A percentile compares a stretch with the other conserved stretches of the same genome.
Evolutionary conservation across 208 protist genomes (phyloP).

Genomic region (Acanthamoeba healyi): DNA sequence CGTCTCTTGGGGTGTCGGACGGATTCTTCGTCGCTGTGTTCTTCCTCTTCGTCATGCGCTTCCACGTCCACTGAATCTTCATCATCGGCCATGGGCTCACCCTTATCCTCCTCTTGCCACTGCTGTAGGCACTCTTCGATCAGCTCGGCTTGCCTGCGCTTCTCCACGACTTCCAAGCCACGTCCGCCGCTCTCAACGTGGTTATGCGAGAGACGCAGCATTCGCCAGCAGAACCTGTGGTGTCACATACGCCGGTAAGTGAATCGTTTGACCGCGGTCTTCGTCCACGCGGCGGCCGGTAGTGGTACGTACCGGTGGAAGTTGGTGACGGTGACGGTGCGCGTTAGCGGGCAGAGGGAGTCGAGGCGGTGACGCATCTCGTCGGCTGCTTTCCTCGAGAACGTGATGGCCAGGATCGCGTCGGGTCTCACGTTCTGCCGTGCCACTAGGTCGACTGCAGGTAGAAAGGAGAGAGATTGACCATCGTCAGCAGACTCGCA

Average conservation of each 20-base stretch:
- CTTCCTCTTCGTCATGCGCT: background rate
- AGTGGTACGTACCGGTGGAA: conserved; percentile 10
- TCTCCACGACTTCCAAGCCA: background rate
- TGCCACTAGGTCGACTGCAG: conserved; percentile 45
- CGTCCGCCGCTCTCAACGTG: background rate
- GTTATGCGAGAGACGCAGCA: background rate
- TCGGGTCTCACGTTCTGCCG: conserved; percentile 65
- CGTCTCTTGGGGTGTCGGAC: background rate
- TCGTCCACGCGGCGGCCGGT: no score
- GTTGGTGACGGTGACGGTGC: conserved; percentile 47
- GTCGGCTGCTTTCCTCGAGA: conserved; percentile 78
- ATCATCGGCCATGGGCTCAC: background rate
- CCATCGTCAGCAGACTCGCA: no score
- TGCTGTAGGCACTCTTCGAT: background rate
- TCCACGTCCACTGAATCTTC: background rate
- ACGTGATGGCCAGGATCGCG: conserved; percentile 79
- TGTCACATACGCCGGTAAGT: no score
- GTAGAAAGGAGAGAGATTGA: no score
- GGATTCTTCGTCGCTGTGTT: background rate
- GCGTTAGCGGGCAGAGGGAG: background rate
- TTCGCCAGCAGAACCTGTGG: background rate
- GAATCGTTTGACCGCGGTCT: no score
- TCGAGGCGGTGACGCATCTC: conserved; percentile 76
- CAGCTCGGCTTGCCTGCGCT: background rate
- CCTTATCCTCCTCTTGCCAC: background rate